Percentiles rank a stretch among this genome's conserved stretches.
These are phyloP conservation scores for Apium graveolens DNA, from an alignment of 129 eudicot species.

Conservation along the genomic window DNA sequence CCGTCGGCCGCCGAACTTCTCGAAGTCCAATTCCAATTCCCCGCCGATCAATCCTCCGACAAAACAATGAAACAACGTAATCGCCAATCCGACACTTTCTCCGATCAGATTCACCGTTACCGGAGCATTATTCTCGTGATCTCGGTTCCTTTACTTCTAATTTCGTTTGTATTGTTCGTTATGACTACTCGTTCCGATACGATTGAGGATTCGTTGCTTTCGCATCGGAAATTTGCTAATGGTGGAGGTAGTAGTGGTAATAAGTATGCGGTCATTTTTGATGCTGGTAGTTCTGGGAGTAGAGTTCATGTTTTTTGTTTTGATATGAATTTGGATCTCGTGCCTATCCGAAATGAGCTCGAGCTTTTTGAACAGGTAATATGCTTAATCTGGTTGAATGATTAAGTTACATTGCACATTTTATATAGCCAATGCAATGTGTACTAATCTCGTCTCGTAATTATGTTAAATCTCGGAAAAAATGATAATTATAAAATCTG, in stretches of 20 bases:
- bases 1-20: conserved; percentile 27
- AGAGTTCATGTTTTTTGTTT: conserved; percentile 89
- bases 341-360: conserved; percentile 71
- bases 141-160: conserved; percentile 51
- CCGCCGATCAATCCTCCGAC: conserved; percentile 26
- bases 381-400: neutral
- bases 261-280: conserved; percentile 75
- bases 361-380: conserved; percentile 82
- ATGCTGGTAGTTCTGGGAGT: conserved; percentile 95
- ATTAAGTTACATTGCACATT: neutral
- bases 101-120: conserved; percentile 43
- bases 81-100: conserved; percentile 35
- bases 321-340: conserved; percentile 72
- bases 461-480: no score
- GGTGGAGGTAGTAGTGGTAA: conserved; percentile 6
- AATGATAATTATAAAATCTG: no score
- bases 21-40: neutral
- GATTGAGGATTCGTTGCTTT: neutral
- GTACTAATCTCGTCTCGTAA: neutral
- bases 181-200: conserved; percentile 39
- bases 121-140: conserved; percentile 46
- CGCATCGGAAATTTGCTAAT: conserved; percentile 47
- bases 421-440: neutral
- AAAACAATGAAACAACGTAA: conserved; percentile 53
- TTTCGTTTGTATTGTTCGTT: conserved; percentile 53